These are phyloP conservation scores for Paraconiothyrium sp. DNA, from an alignment of 2,329 filamentous ascomycete species.

Conservation along the genomic window DNA sequence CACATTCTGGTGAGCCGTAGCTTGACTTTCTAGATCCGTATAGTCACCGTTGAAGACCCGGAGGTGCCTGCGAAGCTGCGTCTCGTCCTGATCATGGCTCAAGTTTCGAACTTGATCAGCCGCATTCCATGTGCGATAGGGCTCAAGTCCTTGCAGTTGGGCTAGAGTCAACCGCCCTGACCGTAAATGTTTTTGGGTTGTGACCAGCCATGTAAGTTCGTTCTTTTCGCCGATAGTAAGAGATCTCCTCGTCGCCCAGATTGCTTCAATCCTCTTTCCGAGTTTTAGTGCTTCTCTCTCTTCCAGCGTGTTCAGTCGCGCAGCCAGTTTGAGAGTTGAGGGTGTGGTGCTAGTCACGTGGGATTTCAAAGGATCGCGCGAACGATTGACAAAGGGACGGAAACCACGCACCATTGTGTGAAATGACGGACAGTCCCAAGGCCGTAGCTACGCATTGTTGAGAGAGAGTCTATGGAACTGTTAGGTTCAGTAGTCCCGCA, in stretches of 20 bases:
- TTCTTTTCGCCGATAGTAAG: background rate
- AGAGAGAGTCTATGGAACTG: background rate
- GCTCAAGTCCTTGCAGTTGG: background rate
- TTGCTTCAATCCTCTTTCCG: background rate
- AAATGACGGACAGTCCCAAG: too few species aligned
- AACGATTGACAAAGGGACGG: background rate
- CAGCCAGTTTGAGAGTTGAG: too few species aligned
- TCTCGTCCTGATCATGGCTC: background rate
- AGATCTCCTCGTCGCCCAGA: background rate
- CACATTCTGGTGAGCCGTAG: background rate
- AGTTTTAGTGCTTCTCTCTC: background rate
- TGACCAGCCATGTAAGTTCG: background rate
- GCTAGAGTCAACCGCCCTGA: background rate
- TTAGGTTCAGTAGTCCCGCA: background rate
- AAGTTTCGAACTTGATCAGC: background rate
- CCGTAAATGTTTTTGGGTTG: background rate
- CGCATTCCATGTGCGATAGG: background rate
- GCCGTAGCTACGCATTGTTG: background rate
- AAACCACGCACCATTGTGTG: background rate
- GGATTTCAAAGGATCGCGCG: background rate
- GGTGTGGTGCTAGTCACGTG: too few species aligned
- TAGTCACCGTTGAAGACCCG: background rate
- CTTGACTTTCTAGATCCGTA: background rate
- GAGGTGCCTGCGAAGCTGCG: background rate
- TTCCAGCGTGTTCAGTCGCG: background rate